Evolutionary conservation across 2,329 filamentous ascomycete species (phyloP).

Genomic region (Ophiostoma quercus): DNA sequence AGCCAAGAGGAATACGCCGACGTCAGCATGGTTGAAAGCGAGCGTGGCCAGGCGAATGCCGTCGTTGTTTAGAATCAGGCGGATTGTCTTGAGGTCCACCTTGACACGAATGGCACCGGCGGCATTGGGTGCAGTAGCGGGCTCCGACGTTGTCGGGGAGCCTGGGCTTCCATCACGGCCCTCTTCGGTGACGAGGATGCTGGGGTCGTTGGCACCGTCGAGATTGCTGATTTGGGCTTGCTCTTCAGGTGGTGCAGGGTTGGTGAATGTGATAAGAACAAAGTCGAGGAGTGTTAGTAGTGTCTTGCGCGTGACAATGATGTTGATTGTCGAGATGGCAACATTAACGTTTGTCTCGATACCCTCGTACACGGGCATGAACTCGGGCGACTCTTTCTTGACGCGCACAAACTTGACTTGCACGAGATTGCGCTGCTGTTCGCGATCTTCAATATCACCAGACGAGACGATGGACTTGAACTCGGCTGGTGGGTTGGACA

Average conservation of each 20-base stretch:
- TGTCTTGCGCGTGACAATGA: slow-evolving; percentile 90
- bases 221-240: slow-evolving; percentile 36
- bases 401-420: slow-evolving; percentile 85
- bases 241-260: slow-evolving; percentile 45
- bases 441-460: slow-evolving; percentile 63
- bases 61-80: slow-evolving; percentile 94
- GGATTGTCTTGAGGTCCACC: slow-evolving; percentile 86
- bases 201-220: slow-evolving; percentile 27
- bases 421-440: slow-evolving; percentile 75
- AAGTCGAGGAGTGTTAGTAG: slow-evolving; percentile 91
- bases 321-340: slow-evolving; percentile 88
- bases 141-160: neutral
- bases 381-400: slow-evolving; percentile 86
- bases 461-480: slow-evolving; percentile 98
- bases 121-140: neutral
- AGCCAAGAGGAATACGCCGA: slow-evolving; percentile 80
- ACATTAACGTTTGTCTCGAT: slow-evolving; percentile 91
- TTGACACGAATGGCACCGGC: slow-evolving; percentile 84
- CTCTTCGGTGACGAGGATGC: neutral
- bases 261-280: slow-evolving; percentile 81
- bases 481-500: slow-evolving; percentile 79
- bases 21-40: slow-evolving; percentile 85
- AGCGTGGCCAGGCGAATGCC: slow-evolving; percentile 89
- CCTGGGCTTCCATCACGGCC: slow-evolving; percentile 32
- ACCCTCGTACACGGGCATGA: slow-evolving; percentile 84